These are phyloP conservation scores for Pedinophyceae sp. DNA, from an alignment of 139 green algal species.

Conservation along the genomic window DNA sequence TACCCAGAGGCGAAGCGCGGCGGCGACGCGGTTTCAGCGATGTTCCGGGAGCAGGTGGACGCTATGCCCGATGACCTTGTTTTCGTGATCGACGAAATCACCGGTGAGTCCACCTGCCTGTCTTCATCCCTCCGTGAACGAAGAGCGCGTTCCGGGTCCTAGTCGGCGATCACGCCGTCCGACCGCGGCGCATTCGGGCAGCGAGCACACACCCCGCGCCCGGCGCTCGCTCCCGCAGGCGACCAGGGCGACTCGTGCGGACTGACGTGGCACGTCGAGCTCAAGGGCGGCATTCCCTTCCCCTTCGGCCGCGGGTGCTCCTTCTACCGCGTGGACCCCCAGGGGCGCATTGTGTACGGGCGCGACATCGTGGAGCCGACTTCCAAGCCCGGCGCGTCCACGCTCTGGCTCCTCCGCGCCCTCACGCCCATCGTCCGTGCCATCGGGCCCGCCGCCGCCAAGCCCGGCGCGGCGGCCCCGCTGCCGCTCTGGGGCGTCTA, in stretches of 20 bases:
- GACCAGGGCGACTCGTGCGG: not conserved
- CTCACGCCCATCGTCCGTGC: not conserved
- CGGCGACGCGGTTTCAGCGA: not conserved
- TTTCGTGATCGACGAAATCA: slow-evolving; percentile 4
- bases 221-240: no score
- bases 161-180: no score
- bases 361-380: slow-evolving; percentile 1
- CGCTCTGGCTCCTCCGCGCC: not conserved
- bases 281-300: not conserved
- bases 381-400: not conserved
- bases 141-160: no score
- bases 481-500: not conserved
- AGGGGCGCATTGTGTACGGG: not conserved
- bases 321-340: not conserved
- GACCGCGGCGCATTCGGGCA: no score
- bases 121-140: no score
- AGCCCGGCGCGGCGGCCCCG: not conserved
- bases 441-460: not conserved
- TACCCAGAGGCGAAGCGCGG: not conserved
- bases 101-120: no score
- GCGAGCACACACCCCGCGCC: no score
- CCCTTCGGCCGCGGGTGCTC: slow-evolving; percentile 1
- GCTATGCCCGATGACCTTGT: not conserved
- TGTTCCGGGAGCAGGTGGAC: not conserved
- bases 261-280: not conserved